Evolutionary conservation across 176 grass and related monocot genomes (phyloP).

Genomic region (Dendrocalamus sinicus): DNA sequence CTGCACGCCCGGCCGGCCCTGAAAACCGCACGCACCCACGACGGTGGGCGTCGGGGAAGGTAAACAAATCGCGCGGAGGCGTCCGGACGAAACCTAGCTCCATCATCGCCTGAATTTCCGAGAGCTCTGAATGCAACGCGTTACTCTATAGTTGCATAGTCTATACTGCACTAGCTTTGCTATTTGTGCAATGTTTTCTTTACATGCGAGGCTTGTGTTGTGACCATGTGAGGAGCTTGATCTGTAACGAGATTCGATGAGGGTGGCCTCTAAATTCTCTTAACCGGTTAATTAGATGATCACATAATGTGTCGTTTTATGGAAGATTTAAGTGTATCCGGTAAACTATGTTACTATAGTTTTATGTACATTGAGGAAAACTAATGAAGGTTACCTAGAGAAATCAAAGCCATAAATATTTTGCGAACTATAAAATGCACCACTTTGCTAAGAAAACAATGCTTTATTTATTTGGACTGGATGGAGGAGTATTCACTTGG

Average conservation of each 20-base stretch:
- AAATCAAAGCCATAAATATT: too few relatives aligned
- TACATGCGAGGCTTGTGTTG: too few relatives aligned
- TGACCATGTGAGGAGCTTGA: neutral
- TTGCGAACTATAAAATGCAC: too few relatives aligned
- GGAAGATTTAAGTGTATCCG: too few relatives aligned
- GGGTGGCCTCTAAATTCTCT: neutral
- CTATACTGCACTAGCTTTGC: neutral
- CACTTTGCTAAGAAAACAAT: too few relatives aligned
- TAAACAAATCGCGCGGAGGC: constrained; percentile 43
- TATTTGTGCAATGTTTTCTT: neutral
- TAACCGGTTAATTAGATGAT: too few relatives aligned
- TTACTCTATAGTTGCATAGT: neutral
- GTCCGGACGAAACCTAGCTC: constrained; percentile 35
- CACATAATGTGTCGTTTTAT: too few relatives aligned
- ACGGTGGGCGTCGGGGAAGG: constrained; percentile 48
- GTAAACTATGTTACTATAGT: too few relatives aligned
- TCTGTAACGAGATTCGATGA: neutral
- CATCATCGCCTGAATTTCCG: constrained; percentile 35
- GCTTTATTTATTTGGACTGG: neutral
- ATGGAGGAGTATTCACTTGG: neutral
- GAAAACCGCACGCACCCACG: constrained; percentile 46
- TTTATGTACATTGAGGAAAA: too few relatives aligned
- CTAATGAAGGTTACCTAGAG: too few relatives aligned
- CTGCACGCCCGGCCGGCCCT: neutral
- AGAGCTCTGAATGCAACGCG: constrained; percentile 44